Evolutionary conservation across 2,329 filamentous ascomycete genomes (phyloP), one percentile per base, ranked within the genome.

Genomic region (Monosporascus ibericus): DNA sequence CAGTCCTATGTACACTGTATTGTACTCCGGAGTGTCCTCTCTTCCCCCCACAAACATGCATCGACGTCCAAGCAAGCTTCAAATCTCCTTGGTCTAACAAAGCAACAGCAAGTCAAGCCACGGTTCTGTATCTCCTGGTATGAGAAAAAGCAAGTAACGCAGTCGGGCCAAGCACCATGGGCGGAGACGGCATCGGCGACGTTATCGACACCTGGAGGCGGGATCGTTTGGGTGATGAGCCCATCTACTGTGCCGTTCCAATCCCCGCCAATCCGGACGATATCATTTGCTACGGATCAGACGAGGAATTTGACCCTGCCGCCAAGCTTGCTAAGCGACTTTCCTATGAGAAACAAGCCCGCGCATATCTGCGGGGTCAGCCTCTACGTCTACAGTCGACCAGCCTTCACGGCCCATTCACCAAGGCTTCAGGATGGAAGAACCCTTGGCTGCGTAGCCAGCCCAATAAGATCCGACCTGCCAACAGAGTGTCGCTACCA

Each of bases 341-440:
- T 22, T 75, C 81, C 54, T 82, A 85, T 53, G 84, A 88, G 64
- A 67, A 72, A 0, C 77, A 85, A 14, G 86, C 81, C 1, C 69
- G 75, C 34, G 74, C 75, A 36, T 88, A 79, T 59, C 69, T 88
- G 38, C 68, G 73, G 6, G 86, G 86, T 0, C 69, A 75, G 30
- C 63, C 74, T 2, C 76, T 85, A 0, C 62, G 78, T 24, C 72
- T 91, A 3, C 65, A 84, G 3, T 86, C 86, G 14, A 79, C 86
- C 6, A 68, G 70, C 6, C 70, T 89, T 3, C 75, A 70, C 54
- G 86, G 86, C 0, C 86, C 86, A 0, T 86, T 88, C 57, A 73
- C 77, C 44, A 65, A 60, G 51, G 62, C 68, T 40, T 72, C 67
- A 2, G 75, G 75, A 22, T 82, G 79, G 79, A 60, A 64, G 34